Percentiles rank a stretch among this genome's conserved stretches.
phyloP scores from a whole-genome alignment of 208 protist genomes.

The Acanthamoeba divionensis region DNA sequence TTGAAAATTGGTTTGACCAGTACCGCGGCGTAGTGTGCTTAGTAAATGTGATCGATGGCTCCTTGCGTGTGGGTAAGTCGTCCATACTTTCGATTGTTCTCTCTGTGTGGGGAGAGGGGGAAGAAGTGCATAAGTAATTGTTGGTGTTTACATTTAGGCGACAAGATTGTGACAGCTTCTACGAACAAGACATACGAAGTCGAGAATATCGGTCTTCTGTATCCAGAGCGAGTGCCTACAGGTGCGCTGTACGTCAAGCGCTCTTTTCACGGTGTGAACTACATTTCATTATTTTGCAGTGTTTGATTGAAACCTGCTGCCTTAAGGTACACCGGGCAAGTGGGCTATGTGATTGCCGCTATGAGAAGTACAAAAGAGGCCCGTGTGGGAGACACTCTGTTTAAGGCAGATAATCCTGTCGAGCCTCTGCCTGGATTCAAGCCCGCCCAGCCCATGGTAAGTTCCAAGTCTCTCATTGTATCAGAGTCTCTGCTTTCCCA shows the following conservation, averaged over 20 bases:
- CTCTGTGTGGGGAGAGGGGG: too few species aligned
- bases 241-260: conserved; percentile 56
- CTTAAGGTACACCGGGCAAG: conserved; percentile 86
- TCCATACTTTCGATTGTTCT: too few species aligned
- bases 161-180: conserved; percentile 54
- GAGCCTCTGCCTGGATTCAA: conserved; percentile 77
- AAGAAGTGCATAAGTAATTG: too few species aligned
- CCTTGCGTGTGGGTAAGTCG: conserved; percentile 82
- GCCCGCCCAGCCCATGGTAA: conserved; percentile 72
- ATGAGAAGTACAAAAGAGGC: conserved; percentile 87
- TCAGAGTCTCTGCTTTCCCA: neutral
- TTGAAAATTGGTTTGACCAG: conserved; percentile 92
- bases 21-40: conserved; percentile 87
- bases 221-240: conserved; percentile 87
- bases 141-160: neutral
- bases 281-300: conserved; percentile 49
- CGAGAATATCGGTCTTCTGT: conserved; percentile 91
- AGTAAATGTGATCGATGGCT: conserved; percentile 85
- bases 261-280: conserved; percentile 63
- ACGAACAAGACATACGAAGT: conserved; percentile 81
- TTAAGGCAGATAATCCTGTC: conserved; percentile 65
- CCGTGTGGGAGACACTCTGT: conserved; percentile 93
- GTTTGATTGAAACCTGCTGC: neutral
- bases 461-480: neutral
- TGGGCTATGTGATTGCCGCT: conserved; percentile 91